Evolutionary conservation across 768 basidiomycete genomes (phyloP).

Genomic region (Leccinellum albellum): DNA sequence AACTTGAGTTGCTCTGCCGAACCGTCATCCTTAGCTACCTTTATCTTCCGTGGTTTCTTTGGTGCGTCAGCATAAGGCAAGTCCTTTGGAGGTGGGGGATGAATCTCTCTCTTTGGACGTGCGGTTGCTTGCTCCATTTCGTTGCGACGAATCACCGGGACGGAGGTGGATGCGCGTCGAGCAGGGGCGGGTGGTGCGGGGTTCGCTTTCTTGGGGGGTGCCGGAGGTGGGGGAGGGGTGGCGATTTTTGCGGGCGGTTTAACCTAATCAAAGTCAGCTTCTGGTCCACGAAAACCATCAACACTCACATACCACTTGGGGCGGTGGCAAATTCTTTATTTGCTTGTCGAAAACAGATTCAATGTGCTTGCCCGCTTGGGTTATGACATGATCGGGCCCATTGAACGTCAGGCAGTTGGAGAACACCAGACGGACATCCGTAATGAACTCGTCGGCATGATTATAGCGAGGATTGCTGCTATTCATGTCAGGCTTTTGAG

Average conservation of each 20-base stretch:
- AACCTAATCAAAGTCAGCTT: constrained; percentile 26
- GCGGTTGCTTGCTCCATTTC: constrained; percentile 51
- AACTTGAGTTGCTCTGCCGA: constrained; percentile 82
- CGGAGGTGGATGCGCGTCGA: constrained; percentile 74
- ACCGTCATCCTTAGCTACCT: constrained; percentile 58
- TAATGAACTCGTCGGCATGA: constrained; percentile 74
- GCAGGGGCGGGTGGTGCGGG: constrained; percentile 40
- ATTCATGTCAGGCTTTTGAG: constrained; percentile 69
- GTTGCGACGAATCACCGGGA: constrained; percentile 80
- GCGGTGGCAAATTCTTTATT: constrained; percentile 75
- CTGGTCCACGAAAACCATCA: constrained; percentile 11
- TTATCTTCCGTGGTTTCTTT: constrained; percentile 62
- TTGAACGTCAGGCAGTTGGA: constrained; percentile 90
- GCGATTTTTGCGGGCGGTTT: constrained; percentile 44
- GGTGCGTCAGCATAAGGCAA: constrained; percentile 76
- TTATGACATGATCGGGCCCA: constrained; percentile 81
- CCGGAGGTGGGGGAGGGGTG: constrained; percentile 39
- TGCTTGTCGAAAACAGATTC: constrained; percentile 86
- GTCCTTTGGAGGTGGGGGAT: constrained; percentile 92
- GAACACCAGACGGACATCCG: constrained; percentile 85
- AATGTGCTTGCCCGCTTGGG: constrained; percentile 74
- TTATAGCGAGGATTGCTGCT: constrained; percentile 71
- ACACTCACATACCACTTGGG: constrained; percentile 61
- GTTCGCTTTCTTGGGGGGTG: constrained; percentile 26
- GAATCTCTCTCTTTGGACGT: constrained; percentile 97